Percentiles rank a stretch among this genome's conserved stretches.
These are phyloP conservation scores for Hypericum androsaemum DNA, from an alignment of 345 rosid genomes.

Conservation along the genomic window DNA sequence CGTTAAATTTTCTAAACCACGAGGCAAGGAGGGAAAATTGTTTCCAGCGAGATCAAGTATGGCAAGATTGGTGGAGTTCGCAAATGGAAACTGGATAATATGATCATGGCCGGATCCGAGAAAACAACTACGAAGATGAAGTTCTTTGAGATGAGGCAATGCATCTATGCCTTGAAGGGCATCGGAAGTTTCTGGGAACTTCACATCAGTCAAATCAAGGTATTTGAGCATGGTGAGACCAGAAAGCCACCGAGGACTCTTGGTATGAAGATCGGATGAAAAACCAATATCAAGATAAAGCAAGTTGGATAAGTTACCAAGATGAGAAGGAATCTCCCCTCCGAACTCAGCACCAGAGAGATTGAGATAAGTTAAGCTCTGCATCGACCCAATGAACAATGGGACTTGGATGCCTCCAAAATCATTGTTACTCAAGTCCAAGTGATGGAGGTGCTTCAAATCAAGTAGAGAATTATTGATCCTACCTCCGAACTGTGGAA, in stretches of 20 bases:
- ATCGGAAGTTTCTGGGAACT: background rate
- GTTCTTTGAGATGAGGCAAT: background rate
- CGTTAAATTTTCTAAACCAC: slow-evolving; percentile 3
- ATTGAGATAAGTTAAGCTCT: too few relatives aligned
- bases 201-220: background rate
- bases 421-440: too few relatives aligned
- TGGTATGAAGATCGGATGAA: background rate
- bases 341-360: background rate
- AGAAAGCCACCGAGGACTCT: slow-evolving; percentile 5
- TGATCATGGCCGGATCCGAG: too few relatives aligned
- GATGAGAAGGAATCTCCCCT: slow-evolving; percentile 1
- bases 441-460: too few relatives aligned
- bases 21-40: background rate
- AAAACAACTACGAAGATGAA: background rate
- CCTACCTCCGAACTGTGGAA: too few relatives aligned
- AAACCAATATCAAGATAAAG: background rate
- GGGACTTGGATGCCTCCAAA: too few relatives aligned
- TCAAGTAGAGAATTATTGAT: too few relatives aligned
- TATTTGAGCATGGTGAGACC: background rate
- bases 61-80: too few relatives aligned
- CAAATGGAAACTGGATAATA: too few relatives aligned
- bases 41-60: background rate
- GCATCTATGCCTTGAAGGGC: background rate
- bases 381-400: too few relatives aligned
- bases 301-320: slow-evolving; percentile 2